Conservation (phyloP, 2,329 filamentous ascomycete species). For the Coleophoma cylindrospora region DNA sequence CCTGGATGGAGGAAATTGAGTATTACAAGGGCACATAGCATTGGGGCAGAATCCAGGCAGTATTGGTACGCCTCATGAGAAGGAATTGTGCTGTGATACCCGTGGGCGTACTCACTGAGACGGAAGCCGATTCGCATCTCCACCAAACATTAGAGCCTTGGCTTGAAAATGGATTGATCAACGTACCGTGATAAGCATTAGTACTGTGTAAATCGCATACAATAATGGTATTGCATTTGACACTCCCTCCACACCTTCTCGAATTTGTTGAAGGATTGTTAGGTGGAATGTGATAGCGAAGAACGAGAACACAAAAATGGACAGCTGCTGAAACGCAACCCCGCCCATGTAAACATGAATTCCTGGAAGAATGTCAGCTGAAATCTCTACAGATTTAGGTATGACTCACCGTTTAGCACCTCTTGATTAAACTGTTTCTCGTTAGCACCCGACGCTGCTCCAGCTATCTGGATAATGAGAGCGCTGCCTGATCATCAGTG, state of each 20-base stretch:
- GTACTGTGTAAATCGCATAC: conserved; percentile 28
- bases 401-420: conserved; percentile 6
- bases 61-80: conserved; percentile 26
- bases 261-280: conserved; percentile 12
- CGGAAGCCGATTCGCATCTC: conserved; percentile 48
- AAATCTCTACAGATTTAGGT: conserved; percentile 16
- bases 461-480: conserved; percentile 14
- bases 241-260: neutral
- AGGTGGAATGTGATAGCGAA: conserved; percentile 34
- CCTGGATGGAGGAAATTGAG: conserved; percentile 34
- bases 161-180: neutral
- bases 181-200: conserved; percentile 31
- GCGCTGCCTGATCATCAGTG: conserved; percentile 11
- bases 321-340: conserved; percentile 42
- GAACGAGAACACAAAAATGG: conserved; percentile 37
- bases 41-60: conserved; percentile 32
- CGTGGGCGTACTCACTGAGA: conserved; percentile 43
- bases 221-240: conserved; percentile 15
- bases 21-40: conserved; percentile 29
- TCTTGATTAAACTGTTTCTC: conserved; percentile 26
- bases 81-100: conserved; percentile 27
- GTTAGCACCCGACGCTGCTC: conserved; percentile 26
- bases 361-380: conserved; percentile 12
- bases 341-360: conserved; percentile 44
- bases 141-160: conserved; percentile 1